These are phyloP conservation scores for Blastobotrys serpentis DNA, from an alignment of 1,139 yeast species.

Conservation along the genomic window DNA sequence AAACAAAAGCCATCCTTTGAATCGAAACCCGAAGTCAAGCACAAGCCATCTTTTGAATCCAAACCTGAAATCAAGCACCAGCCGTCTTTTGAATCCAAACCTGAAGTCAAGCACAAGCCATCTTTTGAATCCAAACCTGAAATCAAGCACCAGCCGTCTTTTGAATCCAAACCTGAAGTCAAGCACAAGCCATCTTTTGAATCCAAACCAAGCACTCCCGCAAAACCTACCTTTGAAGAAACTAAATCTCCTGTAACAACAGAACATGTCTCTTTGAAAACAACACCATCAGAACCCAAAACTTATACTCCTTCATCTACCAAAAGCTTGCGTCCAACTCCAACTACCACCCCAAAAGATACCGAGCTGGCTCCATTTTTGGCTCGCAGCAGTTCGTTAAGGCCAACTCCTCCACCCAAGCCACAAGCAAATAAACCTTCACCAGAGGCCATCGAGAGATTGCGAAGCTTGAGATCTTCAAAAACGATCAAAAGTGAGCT, in stretches of 20 bases:
- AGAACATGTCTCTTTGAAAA: background rate
- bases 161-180: background rate
- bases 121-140: background rate
- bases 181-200: background rate
- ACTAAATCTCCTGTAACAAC: background rate
- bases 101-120: no score
- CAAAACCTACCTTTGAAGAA: background rate
- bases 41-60: background rate
- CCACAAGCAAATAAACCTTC: constrained; percentile 12
- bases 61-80: background rate
- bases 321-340: background rate
- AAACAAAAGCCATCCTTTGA: background rate
- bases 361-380: constrained; percentile 19
- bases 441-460: constrained; percentile 28
- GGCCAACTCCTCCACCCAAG: constrained; percentile 16
- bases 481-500: constrained; percentile 22
- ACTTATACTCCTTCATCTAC: background rate
- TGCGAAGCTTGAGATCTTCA: constrained; percentile 29
- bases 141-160: no score
- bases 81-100: background rate
- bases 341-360: background rate
- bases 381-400: constrained; percentile 12
- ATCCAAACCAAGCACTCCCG: background rate
- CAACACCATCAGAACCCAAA: background rate
- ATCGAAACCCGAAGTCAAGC: background rate